Conservation (phyloP, 2,329 filamentous ascomycete genomes). For the Aaosphaeria arxii region DNA sequence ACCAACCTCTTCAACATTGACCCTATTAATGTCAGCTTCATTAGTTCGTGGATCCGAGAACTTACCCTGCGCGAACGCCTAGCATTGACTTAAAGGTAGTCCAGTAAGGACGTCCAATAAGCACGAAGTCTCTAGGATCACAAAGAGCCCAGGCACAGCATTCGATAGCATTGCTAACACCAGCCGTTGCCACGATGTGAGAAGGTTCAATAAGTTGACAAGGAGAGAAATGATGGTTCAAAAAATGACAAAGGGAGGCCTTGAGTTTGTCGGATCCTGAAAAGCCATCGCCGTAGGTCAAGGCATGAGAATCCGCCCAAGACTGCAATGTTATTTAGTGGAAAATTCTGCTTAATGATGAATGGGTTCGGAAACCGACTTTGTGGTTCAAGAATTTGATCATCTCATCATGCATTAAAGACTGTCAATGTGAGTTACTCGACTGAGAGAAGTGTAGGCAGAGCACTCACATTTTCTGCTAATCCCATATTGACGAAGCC, state of each 20-base stretch:
- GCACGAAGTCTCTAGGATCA: constrained; percentile 39
- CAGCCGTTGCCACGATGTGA: constrained; percentile 25
- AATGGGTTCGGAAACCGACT: too few species aligned
- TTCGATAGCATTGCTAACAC: constrained; percentile 42
- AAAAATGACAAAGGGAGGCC: constrained; percentile 6
- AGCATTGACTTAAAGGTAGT: neutral
- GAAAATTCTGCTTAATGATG: constrained; percentile 35
- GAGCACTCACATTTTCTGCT: constrained; percentile 45
- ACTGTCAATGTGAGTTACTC: too few species aligned
- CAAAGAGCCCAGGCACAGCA: constrained; percentile 39
- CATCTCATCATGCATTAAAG: constrained; percentile 47
- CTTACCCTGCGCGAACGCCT: too few species aligned
- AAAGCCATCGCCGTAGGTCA: constrained; percentile 45
- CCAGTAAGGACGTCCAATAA: constrained; percentile 40
- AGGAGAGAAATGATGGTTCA: neutral
- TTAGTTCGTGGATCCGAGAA: too few species aligned
- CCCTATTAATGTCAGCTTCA: too few species aligned
- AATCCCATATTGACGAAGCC: constrained; percentile 52
- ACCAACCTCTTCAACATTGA: too few species aligned
- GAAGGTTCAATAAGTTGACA: neutral
- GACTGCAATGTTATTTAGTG: constrained; percentile 38
- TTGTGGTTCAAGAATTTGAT: too few species aligned
- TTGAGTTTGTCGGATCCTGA: constrained; percentile 36
- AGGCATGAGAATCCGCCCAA: constrained; percentile 1
- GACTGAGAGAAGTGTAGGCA: too few species aligned